phyloP scores from a whole-genome alignment of 208 protist genomes.

The Trypanosoma cruzi region DNA sequence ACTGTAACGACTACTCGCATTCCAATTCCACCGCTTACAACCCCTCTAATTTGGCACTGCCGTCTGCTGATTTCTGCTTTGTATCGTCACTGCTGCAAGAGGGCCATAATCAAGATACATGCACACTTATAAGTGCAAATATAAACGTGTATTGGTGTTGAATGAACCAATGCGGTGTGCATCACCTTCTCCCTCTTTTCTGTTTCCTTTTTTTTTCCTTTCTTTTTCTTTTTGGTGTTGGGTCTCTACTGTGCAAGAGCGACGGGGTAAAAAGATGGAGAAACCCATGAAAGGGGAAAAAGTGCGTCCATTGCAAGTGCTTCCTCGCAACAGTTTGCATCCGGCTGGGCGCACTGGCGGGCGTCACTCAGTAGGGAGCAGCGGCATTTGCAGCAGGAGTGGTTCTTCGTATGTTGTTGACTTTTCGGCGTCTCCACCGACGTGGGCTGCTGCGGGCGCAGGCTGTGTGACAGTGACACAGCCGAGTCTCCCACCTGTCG shows the following conservation, averaged over 20 bases:
- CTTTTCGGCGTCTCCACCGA: constrained; percentile 1
- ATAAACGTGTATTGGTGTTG: not conserved
- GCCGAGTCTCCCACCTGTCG: not conserved
- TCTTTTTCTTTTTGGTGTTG: not conserved
- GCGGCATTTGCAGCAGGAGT: not conserved
- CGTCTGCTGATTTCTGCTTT: too few species aligned
- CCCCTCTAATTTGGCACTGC: too few species aligned
- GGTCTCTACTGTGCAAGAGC: not conserved
- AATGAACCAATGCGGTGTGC: not conserved
- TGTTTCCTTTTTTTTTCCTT: constrained; percentile 5
- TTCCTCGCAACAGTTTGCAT: not conserved
- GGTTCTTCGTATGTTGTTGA: not conserved
- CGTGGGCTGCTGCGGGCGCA: not conserved
- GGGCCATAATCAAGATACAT: too few species aligned
- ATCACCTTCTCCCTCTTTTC: too few species aligned
- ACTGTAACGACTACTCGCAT: too few species aligned
- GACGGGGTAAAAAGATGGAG: not conserved
- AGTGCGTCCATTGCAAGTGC: not conserved
- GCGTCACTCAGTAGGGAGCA: not conserved
- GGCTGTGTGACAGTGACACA: not conserved
- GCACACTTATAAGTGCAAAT: not conserved
- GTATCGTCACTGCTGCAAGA: too few species aligned
- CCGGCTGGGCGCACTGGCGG: not conserved
- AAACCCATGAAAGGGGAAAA: not conserved
- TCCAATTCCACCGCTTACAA: too few species aligned